A percentile compares a stretch with the other conserved stretches of the same genome.
These are phyloP conservation scores for Gastroboletus turbinatus DNA, from an alignment of 1,284 basidiomycete species.

Conservation along the genomic window DNA sequence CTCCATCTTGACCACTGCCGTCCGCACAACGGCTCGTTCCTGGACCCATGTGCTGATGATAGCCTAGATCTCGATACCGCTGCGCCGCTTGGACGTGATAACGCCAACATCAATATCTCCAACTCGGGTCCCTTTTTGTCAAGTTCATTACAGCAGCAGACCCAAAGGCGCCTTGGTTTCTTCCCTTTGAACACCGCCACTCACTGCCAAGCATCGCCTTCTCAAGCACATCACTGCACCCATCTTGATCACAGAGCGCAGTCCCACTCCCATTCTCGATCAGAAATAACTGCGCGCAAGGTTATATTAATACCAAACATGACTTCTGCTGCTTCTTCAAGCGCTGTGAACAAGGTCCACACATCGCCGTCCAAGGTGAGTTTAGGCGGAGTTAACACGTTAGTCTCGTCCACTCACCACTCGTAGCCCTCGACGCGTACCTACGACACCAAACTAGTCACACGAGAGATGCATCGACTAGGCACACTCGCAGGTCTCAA, in stretches of 20 bases:
- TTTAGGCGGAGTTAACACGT: conserved; percentile 22
- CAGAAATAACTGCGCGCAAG: conserved; percentile 18
- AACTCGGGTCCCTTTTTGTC: conserved; percentile 15
- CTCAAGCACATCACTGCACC: background rate
- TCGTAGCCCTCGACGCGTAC: conserved; percentile 58
- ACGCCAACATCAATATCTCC: conserved; percentile 9
- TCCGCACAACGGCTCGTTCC: conserved; percentile 2
- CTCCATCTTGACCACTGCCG: conserved; percentile 6
- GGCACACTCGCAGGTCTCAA: conserved; percentile 55
- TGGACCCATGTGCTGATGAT: conserved; percentile 15
- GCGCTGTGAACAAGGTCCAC: conserved; percentile 34
- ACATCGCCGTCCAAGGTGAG: conserved; percentile 70
- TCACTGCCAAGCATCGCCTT: conserved; percentile 15
- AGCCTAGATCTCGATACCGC: conserved; percentile 12
- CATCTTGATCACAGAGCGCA: conserved; percentile 13
- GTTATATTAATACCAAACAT: conserved; percentile 16
- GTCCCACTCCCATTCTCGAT: conserved; percentile 12
- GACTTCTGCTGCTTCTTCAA: conserved; percentile 29
- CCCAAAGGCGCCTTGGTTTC: conserved; percentile 21
- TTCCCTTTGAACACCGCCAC: conserved; percentile 21
- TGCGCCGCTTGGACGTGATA: conserved; percentile 4
- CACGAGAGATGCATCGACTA: conserved; percentile 76
- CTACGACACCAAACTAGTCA: conserved; percentile 70
- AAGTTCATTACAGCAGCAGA: conserved; percentile 11
- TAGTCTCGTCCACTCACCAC: conserved; percentile 5